Evolutionary conservation across 768 basidiomycete species (phyloP), one percentile per base, ranked within the genome.

Genomic region (Boletus rex-veris): DNA sequence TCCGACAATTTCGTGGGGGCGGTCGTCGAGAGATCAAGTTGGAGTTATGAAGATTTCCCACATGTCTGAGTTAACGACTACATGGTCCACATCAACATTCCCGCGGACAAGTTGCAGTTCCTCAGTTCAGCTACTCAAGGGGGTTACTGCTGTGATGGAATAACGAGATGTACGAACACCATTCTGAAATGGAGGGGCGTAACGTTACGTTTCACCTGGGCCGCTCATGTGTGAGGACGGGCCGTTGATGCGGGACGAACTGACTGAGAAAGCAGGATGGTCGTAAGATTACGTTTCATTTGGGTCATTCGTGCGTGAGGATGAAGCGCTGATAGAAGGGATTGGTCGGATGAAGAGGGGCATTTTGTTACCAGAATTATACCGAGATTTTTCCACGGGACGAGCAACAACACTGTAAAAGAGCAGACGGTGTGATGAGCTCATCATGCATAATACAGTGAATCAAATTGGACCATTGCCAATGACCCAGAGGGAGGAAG

Each of bases 301-400:
- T 38, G n/a, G 14, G 4, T 38, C 37, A 8, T 14, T 38, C 37
- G 6, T 38, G 16, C 14, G 37, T 16, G 37, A 38, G 37, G 16
- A 38, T 18, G n/a, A 38, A 38, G 11, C 37, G n/a, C 16, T 18
- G 33, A 44, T 60, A 44, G 37, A 30, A 47, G 46, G 61, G 28
- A 69, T 58, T 18, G 69, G 72, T 33, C 74, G 74, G 58, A 82
- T 70, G 57, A 75, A 73, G 58, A 85, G 70, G 47, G 83, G 83
- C 80, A 83, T 81, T 69, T 80, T 82, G 69, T 81, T 82, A 46
- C 82, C 81, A 50, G 76, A 64, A 47, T 73, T 67, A n/a, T 77
- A 74, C 58, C 76, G 74, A 38, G 79, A 80, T 64, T 78, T 80
- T 52, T 84, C 79, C 62, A 81, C 77, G 21, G 82, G 83, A 52